These are phyloP conservation scores for Neofusicoccum parvum DNA, from an alignment of 2,329 filamentous ascomycete genomes.

Conservation along the genomic window DNA sequence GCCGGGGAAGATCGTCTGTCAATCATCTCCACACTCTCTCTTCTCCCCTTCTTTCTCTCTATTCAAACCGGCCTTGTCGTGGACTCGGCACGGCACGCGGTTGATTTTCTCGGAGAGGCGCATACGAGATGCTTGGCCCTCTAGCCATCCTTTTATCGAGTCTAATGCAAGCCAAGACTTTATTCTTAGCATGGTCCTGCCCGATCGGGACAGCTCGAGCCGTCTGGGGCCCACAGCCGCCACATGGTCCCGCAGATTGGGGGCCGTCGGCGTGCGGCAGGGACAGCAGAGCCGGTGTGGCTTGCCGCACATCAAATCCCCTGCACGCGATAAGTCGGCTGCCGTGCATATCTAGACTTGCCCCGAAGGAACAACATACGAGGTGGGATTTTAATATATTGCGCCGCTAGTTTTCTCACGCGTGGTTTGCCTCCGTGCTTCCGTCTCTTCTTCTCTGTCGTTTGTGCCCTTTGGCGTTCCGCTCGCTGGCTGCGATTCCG, in stretches of 20 bases:
- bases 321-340: slow-evolving; percentile 10
- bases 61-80: not conserved
- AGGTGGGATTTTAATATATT: slow-evolving; percentile 12
- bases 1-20: not conserved
- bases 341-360: not conserved
- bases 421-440: not conserved
- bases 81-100: not conserved
- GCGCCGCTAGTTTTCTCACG: not conserved
- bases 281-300: not conserved
- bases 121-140: slow-evolving; percentile 12
- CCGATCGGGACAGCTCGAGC: not conserved
- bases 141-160: not conserved
- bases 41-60: not conserved
- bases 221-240: not conserved
- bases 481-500: not conserved
- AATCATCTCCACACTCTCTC: not conserved
- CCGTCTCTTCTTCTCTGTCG: not conserved
- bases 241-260: not conserved
- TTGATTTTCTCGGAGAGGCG: not conserved
- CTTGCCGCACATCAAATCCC: not conserved
- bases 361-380: not conserved
- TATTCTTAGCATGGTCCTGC: slow-evolving; percentile 16
- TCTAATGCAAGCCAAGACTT: slow-evolving; percentile 15
- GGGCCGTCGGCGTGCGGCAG: not conserved
- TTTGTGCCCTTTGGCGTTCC: not conserved